Evolutionary conservation across 2,329 filamentous ascomycete species (phyloP), one percentile per base, ranked within the genome.

Genomic region (Whalleya microplaca): DNA sequence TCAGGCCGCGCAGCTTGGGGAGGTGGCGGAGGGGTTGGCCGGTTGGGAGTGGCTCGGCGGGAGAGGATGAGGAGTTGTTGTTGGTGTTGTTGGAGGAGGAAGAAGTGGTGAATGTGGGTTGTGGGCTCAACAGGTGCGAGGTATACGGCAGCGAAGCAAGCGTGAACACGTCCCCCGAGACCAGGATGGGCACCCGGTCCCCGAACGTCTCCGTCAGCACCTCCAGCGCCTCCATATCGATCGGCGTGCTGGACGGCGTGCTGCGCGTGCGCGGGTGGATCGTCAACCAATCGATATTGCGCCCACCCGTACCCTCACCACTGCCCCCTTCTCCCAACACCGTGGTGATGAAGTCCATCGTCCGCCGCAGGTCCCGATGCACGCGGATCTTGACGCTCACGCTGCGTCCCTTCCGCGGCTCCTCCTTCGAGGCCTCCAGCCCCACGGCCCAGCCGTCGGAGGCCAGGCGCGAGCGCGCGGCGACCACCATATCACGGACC

Each of bases 371-470:
- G 66, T 91, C 86, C 46, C 81, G 80, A 66, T 89, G 86, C 6
- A 91, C 80, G 2, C 88, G 77, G 42, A 90, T 90, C 74, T 91
- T 90, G 61, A 89, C 84, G 68, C 86, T 89, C 12, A 91, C 81
- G 63, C 83, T 87, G 56, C 83, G 71, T 0, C 82, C 82, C 5
- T 48, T 57, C 51, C 71, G 73, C 9, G 73, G 71, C 45, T 69
- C 78, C 14, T 76, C 70, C n/a, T 74, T 61, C 58, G 83, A 74
- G 64, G 71, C 65, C 58, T 79, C 72, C 41, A 59, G 55, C 1
- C 73, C 75, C 2, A 84, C 80, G 12, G 69, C 76, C 79, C 81
- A 86, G 1, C 84, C 85, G 29, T 84, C 81, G 1, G 66, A 61
- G 0, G 72, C 71, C 4, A 90, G 75, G 14, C 78, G 72, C 37